Percentiles rank a stretch among this genome's conserved stretches.
phyloP scores from a whole-genome alignment of 2,329 filamentous ascomycete species.

The Cadophora luteo-olivacea region DNA sequence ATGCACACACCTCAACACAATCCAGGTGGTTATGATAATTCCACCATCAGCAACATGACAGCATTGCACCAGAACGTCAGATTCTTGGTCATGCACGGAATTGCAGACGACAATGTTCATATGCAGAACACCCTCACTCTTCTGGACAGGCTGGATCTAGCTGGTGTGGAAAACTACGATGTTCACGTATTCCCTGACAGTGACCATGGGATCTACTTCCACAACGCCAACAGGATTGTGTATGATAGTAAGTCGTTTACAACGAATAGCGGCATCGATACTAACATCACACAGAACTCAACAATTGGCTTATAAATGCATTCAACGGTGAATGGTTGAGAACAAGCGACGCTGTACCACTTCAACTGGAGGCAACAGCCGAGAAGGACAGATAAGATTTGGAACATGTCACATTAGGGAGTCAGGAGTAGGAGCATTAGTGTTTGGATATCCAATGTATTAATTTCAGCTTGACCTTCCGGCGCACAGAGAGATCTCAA shows the following conservation, averaged over 20 bases:
- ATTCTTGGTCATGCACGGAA: conserved; percentile 94
- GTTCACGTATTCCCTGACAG: conserved; percentile 96
- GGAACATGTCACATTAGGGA: conserved; percentile 12
- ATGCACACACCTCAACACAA: conserved; percentile 96
- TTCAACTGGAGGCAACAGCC: conserved; percentile 39
- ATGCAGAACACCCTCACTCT: conserved; percentile 91
- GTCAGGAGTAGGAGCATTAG: neutral
- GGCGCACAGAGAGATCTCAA: neutral
- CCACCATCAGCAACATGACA: conserved; percentile 75
- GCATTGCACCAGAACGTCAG: conserved; percentile 79
- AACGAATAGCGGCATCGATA: conserved; percentile 7
- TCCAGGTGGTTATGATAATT: conserved; percentile 74
- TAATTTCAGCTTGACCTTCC: neutral
- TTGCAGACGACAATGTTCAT: conserved; percentile 98
- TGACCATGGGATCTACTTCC: conserved; percentile 93
- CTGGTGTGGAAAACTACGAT: conserved; percentile 89
- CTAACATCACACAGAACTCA: conserved; percentile 66
- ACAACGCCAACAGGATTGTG: conserved; percentile 89
- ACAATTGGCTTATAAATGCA: conserved; percentile 93
- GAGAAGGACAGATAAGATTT: conserved; percentile 26
- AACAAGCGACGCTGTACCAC: conserved; percentile 43
- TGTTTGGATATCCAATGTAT: conserved; percentile 3
- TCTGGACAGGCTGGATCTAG: conserved; percentile 84
- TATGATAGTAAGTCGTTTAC: conserved; percentile 78
- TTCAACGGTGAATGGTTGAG: conserved; percentile 94